A percentile compares a stretch with the other conserved stretches of the same genome.
Conservation (phyloP, 176 grass and related monocot genomes). For the Calamus simplicifolius region DNA sequence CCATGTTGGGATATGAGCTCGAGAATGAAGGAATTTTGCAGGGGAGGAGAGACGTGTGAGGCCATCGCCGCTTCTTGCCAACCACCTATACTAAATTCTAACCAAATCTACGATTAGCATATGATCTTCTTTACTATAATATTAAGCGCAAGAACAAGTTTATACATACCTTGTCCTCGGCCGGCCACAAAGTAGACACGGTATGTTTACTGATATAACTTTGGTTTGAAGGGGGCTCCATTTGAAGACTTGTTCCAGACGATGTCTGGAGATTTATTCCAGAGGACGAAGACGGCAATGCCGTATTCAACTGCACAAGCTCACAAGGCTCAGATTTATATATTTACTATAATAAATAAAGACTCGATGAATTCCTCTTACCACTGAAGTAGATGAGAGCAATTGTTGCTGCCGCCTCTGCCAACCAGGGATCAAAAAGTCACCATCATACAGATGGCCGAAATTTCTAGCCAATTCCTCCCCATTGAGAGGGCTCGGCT, state of each 20-base stretch:
- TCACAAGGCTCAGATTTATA: too few relatives aligned
- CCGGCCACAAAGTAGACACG: not conserved
- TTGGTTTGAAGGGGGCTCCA: slow-evolving; percentile 32
- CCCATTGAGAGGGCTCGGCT: not conserved
- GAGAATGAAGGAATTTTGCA: not conserved
- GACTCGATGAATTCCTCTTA: not conserved
- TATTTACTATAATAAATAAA: not conserved
- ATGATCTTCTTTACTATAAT: not conserved
- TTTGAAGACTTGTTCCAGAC: slow-evolving; percentile 14
- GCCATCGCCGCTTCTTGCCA: slow-evolving; percentile 16
- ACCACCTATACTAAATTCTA: slow-evolving; percentile 20
- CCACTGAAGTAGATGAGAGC: not conserved
- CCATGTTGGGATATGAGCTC: not conserved
- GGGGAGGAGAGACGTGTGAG: not conserved
- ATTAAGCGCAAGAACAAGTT: not conserved
- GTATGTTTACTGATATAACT: slow-evolving; percentile 1
- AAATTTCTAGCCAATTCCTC: not conserved
- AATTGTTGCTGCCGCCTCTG: not conserved
- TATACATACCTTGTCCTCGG: slow-evolving; percentile 6
- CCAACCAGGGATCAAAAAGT: not conserved
- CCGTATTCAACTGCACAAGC: slow-evolving; percentile 5
- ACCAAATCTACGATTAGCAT: slow-evolving; percentile 5
- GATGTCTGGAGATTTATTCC: slow-evolving; percentile 10
- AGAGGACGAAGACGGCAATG: not conserved
- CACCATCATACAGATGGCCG: not conserved